Conservation (phyloP, 345 rosid genomes). For the Stellera chamaejasme region DNA sequence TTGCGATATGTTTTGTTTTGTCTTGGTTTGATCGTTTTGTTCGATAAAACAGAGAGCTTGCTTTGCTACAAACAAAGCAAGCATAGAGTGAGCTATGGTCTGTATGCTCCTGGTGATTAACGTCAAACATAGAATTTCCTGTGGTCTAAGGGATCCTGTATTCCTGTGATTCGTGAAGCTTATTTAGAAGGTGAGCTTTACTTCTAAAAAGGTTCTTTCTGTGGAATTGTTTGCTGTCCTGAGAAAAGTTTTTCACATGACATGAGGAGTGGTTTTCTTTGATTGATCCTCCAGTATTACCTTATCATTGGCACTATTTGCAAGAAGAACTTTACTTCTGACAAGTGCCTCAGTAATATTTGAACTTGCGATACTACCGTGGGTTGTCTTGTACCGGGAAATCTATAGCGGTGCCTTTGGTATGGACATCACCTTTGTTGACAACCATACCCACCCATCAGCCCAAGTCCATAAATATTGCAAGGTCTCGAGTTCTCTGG, state of each 20-base stretch:
- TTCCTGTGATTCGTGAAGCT: too few species aligned
- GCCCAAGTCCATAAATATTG: conserved; percentile 31
- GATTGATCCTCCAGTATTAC: too few species aligned
- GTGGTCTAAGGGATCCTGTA: neutral
- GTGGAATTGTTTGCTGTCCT: too few species aligned
- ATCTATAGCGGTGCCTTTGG: conserved; percentile 20
- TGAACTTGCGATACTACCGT: conserved; percentile 8
- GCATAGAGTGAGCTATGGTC: conserved; percentile 1
- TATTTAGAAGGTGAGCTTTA: too few species aligned
- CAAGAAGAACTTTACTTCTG: conserved; percentile 4
- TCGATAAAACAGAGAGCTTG: neutral
- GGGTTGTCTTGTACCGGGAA: conserved; percentile 9
- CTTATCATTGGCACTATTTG: neutral
- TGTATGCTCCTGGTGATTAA: conserved; percentile 17
- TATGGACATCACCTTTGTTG: conserved; percentile 38
- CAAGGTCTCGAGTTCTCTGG: conserved; percentile 32
- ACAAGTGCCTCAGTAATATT: conserved; percentile 11
- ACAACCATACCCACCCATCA: conserved; percentile 21
- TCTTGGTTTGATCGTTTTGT: neutral
- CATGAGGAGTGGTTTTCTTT: too few species aligned
- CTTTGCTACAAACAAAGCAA: neutral
- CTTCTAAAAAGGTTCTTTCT: too few species aligned
- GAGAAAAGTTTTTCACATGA: too few species aligned
- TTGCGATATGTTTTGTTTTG: conserved; percentile 13
- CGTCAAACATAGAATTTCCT: conserved; percentile 5